Evolutionary conservation across 106 monocot species (phyloP), one percentile per base, ranked within the genome.

Genomic region (Dioscorea alata): DNA sequence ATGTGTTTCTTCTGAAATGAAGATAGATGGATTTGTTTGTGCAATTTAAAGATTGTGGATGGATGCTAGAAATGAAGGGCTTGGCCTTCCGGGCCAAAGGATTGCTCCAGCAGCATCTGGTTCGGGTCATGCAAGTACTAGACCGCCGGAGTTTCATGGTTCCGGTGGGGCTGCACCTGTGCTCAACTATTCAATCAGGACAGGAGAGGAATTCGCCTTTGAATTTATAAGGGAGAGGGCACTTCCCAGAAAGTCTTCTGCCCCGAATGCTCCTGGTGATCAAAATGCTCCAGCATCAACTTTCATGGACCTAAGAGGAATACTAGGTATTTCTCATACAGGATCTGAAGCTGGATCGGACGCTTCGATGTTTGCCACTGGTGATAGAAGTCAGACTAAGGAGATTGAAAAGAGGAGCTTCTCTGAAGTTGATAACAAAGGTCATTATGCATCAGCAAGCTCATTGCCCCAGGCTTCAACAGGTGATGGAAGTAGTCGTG

Each of bases 181-280:
- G 13, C 64, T 86, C 48, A 94, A 94, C 71, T 94, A 73, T 33
- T 90, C 90, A 56, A 88, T 94, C 76, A 90, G 85, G 66, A 94
- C 94, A 23, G 94, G 94, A 17, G 94, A 94, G 76, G 94, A 94
- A 68, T 94, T 94, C 71, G 65, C 87, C 23, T 63, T 94, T 52
- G 87, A 90, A 53, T 94, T 94, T 61, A 94, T 94, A 80, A 78
- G 85, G 69, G 90, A 90, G 65, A 78, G 87, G 49, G 81, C 75
- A 31, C 61, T 69, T 61, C 52, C 87, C 22, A 73, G 76, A 18
- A 84, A 85, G 63, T 56, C 68, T 13, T 81, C 83, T 64, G 75
- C 64, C 20, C 73, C 80, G 51, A 85, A 76, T 76, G 16, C 59
- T 48, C 66, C 85, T 71, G 69, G 73, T 16, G 83, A 85, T 68